Percentiles rank a stretch among this genome's conserved stretches.
Evolutionary conservation across 1,284 basidiomycete species (phyloP).

Genomic region (Somion occarium): DNA sequence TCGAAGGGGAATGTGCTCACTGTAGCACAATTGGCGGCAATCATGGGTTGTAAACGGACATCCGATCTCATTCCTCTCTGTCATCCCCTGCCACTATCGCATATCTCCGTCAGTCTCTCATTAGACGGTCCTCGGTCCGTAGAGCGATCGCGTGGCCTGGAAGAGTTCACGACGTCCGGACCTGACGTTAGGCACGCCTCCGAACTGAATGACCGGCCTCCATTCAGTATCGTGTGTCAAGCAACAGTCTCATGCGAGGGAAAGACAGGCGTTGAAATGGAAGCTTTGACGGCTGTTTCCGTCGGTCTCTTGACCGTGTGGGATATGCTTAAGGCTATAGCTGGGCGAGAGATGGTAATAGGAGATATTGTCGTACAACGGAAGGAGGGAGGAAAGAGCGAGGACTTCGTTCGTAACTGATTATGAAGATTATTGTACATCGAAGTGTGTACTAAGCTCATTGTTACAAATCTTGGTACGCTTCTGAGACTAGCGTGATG

Average conservation of each 20-base stretch:
- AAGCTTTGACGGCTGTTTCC: conserved; percentile 82
- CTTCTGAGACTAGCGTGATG: no score
- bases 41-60: conserved; percentile 85
- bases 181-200: no score
- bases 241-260: conserved; percentile 73
- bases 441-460: background rate
- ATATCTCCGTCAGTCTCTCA: conserved; percentile 59
- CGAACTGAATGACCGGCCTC: background rate
- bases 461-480: background rate
- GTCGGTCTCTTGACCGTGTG: conserved; percentile 80
- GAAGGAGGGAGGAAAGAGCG: conserved; percentile 75
- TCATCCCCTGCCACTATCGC: conserved; percentile 71
- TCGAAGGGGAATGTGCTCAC: conserved; percentile 76
- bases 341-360: conserved; percentile 80
- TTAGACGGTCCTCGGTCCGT: conserved; percentile 30
- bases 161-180: conserved; percentile 7
- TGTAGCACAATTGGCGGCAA: conserved; percentile 79
- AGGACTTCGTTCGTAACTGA: conserved; percentile 44
- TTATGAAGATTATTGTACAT: background rate
- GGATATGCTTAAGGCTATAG: conserved; percentile 92
- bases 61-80: conserved; percentile 82
- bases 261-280: conserved; percentile 91
- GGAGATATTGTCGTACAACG: conserved; percentile 58
- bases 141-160: background rate
- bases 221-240: conserved; percentile 55